Evolutionary conservation across 2,329 filamentous ascomycete genomes (phyloP).

Genomic region (Beauveria sp.): DNA sequence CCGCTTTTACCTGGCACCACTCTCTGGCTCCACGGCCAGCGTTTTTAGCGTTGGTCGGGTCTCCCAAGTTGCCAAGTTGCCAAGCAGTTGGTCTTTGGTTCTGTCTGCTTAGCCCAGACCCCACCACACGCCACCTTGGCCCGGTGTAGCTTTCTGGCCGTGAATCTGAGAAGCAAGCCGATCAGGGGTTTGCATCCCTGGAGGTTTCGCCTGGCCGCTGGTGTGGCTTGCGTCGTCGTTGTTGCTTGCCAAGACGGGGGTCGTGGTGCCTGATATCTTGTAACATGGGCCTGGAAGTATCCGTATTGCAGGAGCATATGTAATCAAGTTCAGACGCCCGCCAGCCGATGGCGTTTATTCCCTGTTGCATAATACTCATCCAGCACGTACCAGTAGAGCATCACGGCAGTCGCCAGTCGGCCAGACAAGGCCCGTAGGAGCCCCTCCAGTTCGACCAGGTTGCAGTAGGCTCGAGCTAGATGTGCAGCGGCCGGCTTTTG

Average conservation of each 20-base stretch:
- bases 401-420: neutral
- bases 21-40: neutral
- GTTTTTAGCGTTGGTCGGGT: neutral
- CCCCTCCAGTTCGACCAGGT: conserved; percentile 8
- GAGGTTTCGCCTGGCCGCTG: neutral
- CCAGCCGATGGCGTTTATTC: neutral
- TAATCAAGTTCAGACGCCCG: neutral
- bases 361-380: neutral
- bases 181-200: conserved; percentile 8
- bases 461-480: neutral
- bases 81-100: neutral
- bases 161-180: neutral
- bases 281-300: neutral
- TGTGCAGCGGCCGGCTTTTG: neutral
- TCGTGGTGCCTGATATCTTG: neutral
- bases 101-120: neutral
- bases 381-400: neutral
- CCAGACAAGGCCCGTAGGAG: neutral
- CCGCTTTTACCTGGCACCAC: neutral
- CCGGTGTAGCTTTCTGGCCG: neutral
- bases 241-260: conserved; percentile 1
- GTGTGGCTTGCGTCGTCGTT: neutral
- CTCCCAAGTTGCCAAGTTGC: neutral
- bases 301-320: neutral
- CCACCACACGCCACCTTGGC: neutral